These are phyloP conservation scores for Tolypocladium tropicale DNA, from an alignment of 2,329 filamentous ascomycete species.

Conservation along the genomic window DNA sequence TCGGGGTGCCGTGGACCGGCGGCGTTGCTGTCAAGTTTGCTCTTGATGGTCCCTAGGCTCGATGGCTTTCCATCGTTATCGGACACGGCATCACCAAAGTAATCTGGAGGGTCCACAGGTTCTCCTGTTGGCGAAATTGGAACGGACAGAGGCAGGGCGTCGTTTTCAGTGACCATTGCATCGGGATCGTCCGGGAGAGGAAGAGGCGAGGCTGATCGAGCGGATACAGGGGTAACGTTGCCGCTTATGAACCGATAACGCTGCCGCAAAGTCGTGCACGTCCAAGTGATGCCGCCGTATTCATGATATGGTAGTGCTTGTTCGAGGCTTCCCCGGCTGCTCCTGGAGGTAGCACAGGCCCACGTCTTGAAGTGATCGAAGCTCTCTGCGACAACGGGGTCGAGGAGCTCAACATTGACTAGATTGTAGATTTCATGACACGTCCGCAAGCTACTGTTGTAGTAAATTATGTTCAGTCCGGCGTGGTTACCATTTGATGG, in stretches of 20 bases:
- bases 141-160: conserved; percentile 18
- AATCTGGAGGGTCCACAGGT: conserved; percentile 23
- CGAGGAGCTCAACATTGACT: conserved; percentile 39
- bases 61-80: not conserved
- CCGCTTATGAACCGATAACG: conserved; percentile 61
- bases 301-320: conserved; percentile 42
- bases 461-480: conserved; percentile 53
- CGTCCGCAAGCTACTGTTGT: conserved; percentile 55
- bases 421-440: conserved; percentile 44
- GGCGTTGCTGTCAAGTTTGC: conserved; percentile 6
- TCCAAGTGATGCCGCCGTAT: conserved; percentile 61
- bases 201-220: conserved; percentile 28
- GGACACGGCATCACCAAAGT: conserved; percentile 27
- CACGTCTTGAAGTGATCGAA: conserved; percentile 60
- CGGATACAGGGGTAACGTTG: conserved; percentile 21
- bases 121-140: conserved; percentile 23
- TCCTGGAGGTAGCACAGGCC: conserved; percentile 43
- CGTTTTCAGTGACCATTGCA: conserved; percentile 6
- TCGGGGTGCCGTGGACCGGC: conserved; percentile 23
- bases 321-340: conserved; percentile 40
- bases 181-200: conserved; percentile 25
- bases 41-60: not conserved
- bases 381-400: conserved; percentile 31
- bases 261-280: conserved; percentile 56
- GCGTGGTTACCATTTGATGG: conserved; percentile 41